Percentiles rank a stretch among this genome's conserved stretches.
These are phyloP conservation scores for Sporisorium reilianum DNA, from an alignment of 1,284 basidiomycete species.

Conservation along the genomic window DNA sequence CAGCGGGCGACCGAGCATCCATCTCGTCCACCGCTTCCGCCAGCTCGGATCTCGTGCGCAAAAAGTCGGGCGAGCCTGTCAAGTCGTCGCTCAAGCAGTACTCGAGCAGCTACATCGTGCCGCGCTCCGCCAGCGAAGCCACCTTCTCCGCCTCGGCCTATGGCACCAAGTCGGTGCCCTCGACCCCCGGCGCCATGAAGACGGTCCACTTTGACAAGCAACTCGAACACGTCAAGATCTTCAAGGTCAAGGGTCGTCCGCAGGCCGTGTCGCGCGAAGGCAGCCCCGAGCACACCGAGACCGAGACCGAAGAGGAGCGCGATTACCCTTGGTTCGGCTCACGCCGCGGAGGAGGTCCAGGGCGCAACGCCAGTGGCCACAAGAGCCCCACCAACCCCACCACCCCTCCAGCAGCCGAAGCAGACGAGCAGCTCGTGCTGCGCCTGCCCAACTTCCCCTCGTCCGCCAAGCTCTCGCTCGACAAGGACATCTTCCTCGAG, in stretches of 20 bases:
- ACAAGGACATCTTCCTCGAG: slow-evolving; percentile 73
- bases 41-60: slow-evolving; percentile 75
- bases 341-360: slow-evolving; percentile 35
- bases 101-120: slow-evolving; percentile 67
- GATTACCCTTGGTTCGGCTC: slow-evolving; percentile 64
- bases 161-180: slow-evolving; percentile 63
- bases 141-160: slow-evolving; percentile 42
- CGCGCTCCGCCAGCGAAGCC: slow-evolving; percentile 71
- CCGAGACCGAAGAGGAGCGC: slow-evolving; percentile 76
- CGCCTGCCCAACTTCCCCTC: slow-evolving; percentile 74
- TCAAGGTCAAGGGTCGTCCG: slow-evolving; percentile 92
- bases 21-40: slow-evolving; percentile 47
- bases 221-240: slow-evolving; percentile 88
- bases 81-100: slow-evolving; percentile 88
- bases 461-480: slow-evolving; percentile 68
- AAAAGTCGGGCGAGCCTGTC: slow-evolving; percentile 92
- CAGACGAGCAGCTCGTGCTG: slow-evolving; percentile 69
- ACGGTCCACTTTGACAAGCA: slow-evolving; percentile 92
- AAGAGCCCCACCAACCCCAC: slow-evolving; percentile 34
- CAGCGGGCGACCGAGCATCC: slow-evolving; percentile 39
- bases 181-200: slow-evolving; percentile 79
- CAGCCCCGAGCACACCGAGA: slow-evolving; percentile 86
- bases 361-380: slow-evolving; percentile 18
- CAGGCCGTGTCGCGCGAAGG: slow-evolving; percentile 90
- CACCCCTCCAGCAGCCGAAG: slow-evolving; percentile 36